Evolutionary conservation across 805 yeast species (phyloP).

Genomic region (Wickerhamiella shivajii): DNA sequence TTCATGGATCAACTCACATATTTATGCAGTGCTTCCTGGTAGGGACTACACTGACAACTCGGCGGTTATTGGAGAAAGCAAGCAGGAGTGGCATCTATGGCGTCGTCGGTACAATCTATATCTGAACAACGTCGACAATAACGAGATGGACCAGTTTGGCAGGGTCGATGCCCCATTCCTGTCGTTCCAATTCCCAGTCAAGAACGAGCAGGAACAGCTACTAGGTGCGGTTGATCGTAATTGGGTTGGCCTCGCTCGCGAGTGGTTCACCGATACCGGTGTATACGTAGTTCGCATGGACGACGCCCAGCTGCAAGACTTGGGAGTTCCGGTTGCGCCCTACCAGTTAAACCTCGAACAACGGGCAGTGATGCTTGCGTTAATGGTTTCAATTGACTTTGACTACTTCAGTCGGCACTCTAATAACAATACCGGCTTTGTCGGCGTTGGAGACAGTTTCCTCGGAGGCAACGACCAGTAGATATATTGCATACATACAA

Average conservation of each 20-base stretch:
- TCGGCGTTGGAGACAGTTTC: too few relatives aligned
- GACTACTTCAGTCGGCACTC: slow-evolving; percentile 95
- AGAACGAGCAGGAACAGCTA: slow-evolving; percentile 40
- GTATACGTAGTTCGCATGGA: slow-evolving; percentile 80
- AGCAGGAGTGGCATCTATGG: slow-evolving; percentile 94
- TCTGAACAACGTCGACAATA: slow-evolving; percentile 23
- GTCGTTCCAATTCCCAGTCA: slow-evolving; percentile 73
- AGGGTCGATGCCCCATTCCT: slow-evolving; percentile 74
- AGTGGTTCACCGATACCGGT: slow-evolving; percentile 87
- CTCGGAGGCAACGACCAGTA: too few relatives aligned
- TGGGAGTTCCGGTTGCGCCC: slow-evolving; percentile 37
- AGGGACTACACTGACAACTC: slow-evolving; percentile 31
- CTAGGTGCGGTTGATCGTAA: slow-evolving; percentile 75
- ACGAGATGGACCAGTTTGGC: slow-evolving; percentile 64
- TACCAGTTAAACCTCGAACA: slow-evolving; percentile 52
- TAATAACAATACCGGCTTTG: slow-evolving; percentile 29
- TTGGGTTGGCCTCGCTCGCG: slow-evolving; percentile 92
- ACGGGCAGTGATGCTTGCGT: slow-evolving; percentile 72
- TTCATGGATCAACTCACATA: slow-evolving; percentile 76
- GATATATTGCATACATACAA: too few relatives aligned
- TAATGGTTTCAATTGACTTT: slow-evolving; percentile 84
- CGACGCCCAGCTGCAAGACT: slow-evolving; percentile 42
- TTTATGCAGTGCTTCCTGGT: slow-evolving; percentile 52
- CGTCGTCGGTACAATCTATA: slow-evolving; percentile 77
- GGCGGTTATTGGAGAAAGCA: slow-evolving; percentile 60